Evolutionary conservation across 2,329 filamentous ascomycete species (phyloP).

Genomic region (Chaetomium globosum): DNA sequence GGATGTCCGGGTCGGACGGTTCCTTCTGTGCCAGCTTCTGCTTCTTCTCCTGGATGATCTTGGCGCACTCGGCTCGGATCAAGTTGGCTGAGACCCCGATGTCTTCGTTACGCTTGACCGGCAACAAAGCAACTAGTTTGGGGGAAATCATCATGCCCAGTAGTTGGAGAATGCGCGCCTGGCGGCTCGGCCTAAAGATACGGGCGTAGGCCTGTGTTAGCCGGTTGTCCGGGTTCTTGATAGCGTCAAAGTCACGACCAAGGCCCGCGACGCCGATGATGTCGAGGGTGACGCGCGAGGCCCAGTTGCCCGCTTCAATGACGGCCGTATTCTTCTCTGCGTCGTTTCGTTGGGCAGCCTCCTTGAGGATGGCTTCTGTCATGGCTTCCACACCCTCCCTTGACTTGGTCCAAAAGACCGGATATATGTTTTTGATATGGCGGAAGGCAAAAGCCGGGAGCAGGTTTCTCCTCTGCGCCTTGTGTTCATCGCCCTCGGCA

Average conservation of each 20-base stretch:
- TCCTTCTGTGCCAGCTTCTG: slow-evolving; percentile 52
- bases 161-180: slow-evolving; percentile 59
- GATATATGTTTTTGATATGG: slow-evolving; percentile 82
- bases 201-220: slow-evolving; percentile 61
- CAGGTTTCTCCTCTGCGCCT: slow-evolving; percentile 74
- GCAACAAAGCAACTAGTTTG: slow-evolving; percentile 64
- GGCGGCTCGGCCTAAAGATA: slow-evolving; percentile 57
- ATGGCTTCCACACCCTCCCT: slow-evolving; percentile 68
- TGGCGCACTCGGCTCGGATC: slow-evolving; percentile 67
- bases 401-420: slow-evolving; percentile 79
- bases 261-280: slow-evolving; percentile 75
- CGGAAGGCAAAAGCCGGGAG: slow-evolving; percentile 84
- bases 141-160: slow-evolving; percentile 64
- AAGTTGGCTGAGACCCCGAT: slow-evolving; percentile 57
- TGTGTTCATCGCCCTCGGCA: slow-evolving; percentile 90
- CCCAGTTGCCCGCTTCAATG: slow-evolving; percentile 64
- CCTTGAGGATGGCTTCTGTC: slow-evolving; percentile 50
- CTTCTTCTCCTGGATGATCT: slow-evolving; percentile 73
- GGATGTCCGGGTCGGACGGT: slow-evolving; percentile 67
- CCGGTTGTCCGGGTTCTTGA: slow-evolving; percentile 61
- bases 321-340: slow-evolving; percentile 43
- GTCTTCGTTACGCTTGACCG: slow-evolving; percentile 70
- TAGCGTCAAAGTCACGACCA: slow-evolving; percentile 69
- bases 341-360: slow-evolving; percentile 44
- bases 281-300: slow-evolving; percentile 69